Evolutionary conservation across 306 rosid species (phyloP).

Genomic region (Prunus padus): DNA sequence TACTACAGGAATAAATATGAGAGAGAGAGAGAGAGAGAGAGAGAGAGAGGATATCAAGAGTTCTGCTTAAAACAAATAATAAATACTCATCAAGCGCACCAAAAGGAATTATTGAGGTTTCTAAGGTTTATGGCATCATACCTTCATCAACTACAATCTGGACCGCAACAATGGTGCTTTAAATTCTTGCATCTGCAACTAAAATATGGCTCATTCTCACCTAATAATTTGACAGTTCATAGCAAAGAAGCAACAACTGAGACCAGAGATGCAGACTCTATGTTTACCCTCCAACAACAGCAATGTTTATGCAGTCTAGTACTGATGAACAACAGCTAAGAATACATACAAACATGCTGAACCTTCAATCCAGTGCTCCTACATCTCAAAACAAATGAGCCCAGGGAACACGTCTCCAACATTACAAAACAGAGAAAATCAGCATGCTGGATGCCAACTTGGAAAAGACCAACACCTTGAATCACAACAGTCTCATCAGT

Average conservation of each 20-base stretch:
- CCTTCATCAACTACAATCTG: conserved; percentile 16
- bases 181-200: background rate
- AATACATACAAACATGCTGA: background rate
- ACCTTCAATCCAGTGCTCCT: conserved; percentile 8
- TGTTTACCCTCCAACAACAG: conserved; percentile 5
- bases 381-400: background rate
- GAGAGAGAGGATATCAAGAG: background rate
- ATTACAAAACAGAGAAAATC: background rate
- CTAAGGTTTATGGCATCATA: conserved; percentile 1
- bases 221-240: background rate
- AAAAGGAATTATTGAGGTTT: background rate
- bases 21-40: background rate
- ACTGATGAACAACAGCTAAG: conserved; percentile 1
- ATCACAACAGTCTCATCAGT: background rate
- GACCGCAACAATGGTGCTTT: background rate
- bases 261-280: conserved; percentile 10
- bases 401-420: background rate
- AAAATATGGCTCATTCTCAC: background rate
- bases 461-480: background rate
- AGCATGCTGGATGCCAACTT: background rate
- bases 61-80: background rate
- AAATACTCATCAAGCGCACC: background rate
- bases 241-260: conserved; percentile 9
- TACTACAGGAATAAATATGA: background rate
- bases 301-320: background rate